Percentiles rank a stretch among this genome's conserved stretches.
Conservation (phyloP, 768 basidiomycete species). For the Scleroderma citrinum region DNA sequence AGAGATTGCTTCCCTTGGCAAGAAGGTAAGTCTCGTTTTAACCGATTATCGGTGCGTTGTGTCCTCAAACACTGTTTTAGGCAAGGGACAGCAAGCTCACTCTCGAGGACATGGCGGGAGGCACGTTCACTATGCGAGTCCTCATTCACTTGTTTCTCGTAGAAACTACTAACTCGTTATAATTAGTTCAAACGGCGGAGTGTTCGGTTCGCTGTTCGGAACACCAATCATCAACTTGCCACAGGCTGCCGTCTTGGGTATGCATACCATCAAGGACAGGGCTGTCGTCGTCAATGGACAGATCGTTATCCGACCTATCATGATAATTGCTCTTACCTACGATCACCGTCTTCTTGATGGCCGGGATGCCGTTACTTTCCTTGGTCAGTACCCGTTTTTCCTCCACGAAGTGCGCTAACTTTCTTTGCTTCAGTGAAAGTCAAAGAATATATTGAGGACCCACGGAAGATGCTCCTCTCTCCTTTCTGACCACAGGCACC, state of each 20-base stretch:
- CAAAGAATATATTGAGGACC: constrained; percentile 92
- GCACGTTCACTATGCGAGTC: constrained; percentile 94
- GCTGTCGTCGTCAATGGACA: constrained; percentile 90
- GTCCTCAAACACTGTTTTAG: constrained; percentile 26
- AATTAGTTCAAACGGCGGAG: constrained; percentile 91
- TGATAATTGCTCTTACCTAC: constrained; percentile 91
- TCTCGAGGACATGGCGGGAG: constrained; percentile 98
- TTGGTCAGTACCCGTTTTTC: constrained; percentile 52
- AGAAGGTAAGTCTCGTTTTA: constrained; percentile 51
- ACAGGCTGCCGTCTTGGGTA: constrained; percentile 90
- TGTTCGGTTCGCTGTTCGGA: constrained; percentile 94
- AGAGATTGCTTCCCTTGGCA: constrained; percentile 85
- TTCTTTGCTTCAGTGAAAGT: constrained; percentile 57
- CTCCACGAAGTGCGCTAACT: constrained; percentile 2
- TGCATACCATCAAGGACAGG: constrained; percentile 93
- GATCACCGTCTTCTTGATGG: constrained; percentile 96
- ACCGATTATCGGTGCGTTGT: constrained; percentile 3
- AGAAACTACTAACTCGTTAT: background rate
- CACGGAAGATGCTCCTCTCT: constrained; percentile 81
- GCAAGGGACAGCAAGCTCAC: constrained; percentile 89
- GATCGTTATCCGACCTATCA: constrained; percentile 95
- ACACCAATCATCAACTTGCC: constrained; percentile 99
- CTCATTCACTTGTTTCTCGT: background rate
- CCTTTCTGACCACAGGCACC: background rate
- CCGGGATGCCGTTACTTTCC: constrained; percentile 94